Evolutionary conservation across 805 yeast genomes (phyloP).

Genomic region (Ogataea trehalophila): DNA sequence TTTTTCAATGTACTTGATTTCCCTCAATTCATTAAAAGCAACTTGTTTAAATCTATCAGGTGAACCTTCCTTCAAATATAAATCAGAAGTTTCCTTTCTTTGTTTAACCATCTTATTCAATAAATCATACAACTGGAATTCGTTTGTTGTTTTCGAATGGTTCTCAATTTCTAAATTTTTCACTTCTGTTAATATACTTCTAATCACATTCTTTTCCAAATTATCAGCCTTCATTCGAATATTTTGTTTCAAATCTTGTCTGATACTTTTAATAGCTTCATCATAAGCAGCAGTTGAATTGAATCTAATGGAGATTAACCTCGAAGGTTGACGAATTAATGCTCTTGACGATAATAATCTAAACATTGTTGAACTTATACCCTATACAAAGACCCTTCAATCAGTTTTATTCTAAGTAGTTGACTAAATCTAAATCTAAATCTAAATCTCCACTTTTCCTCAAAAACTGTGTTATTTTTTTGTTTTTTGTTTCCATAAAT

Average conservation of each 20-base stretch:
- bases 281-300: slow-evolving; percentile 27
- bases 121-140: slow-evolving; percentile 30
- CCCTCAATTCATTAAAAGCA: slow-evolving; percentile 35
- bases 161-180: slow-evolving; percentile 35
- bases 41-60: slow-evolving; percentile 37
- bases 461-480: no score
- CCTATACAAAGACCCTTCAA: no score
- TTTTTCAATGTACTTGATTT: slow-evolving; percentile 30
- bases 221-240: slow-evolving; percentile 32
- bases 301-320: slow-evolving; percentile 13
- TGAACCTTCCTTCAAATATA: slow-evolving; percentile 34
- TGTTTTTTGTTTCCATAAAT: no score
- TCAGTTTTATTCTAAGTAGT: no score
- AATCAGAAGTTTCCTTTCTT: slow-evolving; percentile 34
- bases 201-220: slow-evolving; percentile 35
- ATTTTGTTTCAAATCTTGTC: slow-evolving; percentile 31
- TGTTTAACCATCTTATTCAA: slow-evolving; percentile 36
- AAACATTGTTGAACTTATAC: not conserved
- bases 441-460: no score
- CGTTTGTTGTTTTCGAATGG: slow-evolving; percentile 25
- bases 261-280: slow-evolving; percentile 20
- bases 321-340: not conserved
- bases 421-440: no score
- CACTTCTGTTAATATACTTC: slow-evolving; percentile 35
- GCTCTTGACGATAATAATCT: not conserved